These are phyloP conservation scores for Coccomyxa sp. DNA, from an alignment of 139 green algal genomes.

Conservation along the genomic window DNA sequence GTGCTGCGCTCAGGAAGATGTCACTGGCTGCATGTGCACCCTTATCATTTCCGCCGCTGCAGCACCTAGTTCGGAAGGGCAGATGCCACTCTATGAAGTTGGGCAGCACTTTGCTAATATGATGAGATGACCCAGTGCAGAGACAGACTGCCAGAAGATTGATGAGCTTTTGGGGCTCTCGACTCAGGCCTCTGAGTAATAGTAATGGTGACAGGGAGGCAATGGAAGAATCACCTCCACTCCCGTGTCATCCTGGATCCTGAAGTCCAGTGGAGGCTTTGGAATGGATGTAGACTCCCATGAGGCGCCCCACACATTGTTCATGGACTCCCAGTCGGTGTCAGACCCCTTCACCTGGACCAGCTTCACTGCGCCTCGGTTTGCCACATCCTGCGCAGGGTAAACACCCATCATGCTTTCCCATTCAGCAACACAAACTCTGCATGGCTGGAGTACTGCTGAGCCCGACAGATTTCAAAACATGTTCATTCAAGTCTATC, in stretches of 20 bases:
- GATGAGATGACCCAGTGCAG: background rate
- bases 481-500: too few species aligned
- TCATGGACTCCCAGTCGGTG: conserved; percentile 26
- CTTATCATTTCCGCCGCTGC: too few species aligned
- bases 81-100: too few species aligned
- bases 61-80: too few species aligned
- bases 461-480: too few species aligned
- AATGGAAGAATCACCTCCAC: background rate
- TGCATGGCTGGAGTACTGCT: too few species aligned
- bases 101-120: too few species aligned
- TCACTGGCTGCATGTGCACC: too few species aligned
- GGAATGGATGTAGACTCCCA: conserved; percentile 32
- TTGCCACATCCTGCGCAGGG: conserved; percentile 15
- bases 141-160: background rate
- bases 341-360: conserved; percentile 25
- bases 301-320: conserved; percentile 38
- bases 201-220: background rate
- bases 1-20: too few species aligned
- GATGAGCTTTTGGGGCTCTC: background rate
- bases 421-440: too few species aligned
- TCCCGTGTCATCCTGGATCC: conserved; percentile 9
- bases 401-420: too few species aligned
- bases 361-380: conserved; percentile 17
- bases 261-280: conserved; percentile 20
- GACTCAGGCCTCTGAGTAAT: background rate